Base-by-base conservation (phyloP, 371 early-diverging fungal genomes). In the Phascolomyces articulosus region DNA sequence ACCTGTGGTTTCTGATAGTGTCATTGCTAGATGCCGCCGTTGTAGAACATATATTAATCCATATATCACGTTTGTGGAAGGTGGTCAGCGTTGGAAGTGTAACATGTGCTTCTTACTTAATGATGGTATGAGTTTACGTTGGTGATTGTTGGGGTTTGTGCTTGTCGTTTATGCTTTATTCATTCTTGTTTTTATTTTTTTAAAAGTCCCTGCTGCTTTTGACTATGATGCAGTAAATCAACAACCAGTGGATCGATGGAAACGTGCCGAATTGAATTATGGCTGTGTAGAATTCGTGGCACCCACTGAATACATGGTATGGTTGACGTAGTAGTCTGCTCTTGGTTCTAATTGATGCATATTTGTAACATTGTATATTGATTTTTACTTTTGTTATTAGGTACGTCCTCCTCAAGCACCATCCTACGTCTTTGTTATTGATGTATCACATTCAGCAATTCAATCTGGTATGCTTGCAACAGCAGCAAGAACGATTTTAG, bases 31-130 rank as follows among this genome's bases (percentile, higher is more conserved):
- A 53, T 98, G 98, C 78, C 87, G 96, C 61, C 86, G 96, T 23
- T 98, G 98, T 79, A 85, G 97, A 67, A 91, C 97, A 7, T 98
- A 98, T 68, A 94, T 98, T 71, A 97, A 97, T 70, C 98, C 98
- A 10, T 98, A 91, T 78, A 92, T 96, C 7, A 89, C 88, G 51
- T 96, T 95, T 83, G 89, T 95, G 0, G 97, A 97, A 67, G 95
- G 95, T 44, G 96, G 95, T 21, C 90, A 91, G 44, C 87, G 94
- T 44, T 98, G 98, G 98, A 92, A 91, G 74, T 98, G 98, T 77
- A 97, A 97, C 75, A 84, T 97, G 85, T 98, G 98, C 77, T 90
- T 85, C 69, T 74, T 95, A 21, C 80, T 88, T 61, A 98, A 98
- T 66, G 96, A 97, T 74, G 92, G 92, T 90, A 82, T 49, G 70